Evolutionary conservation across 306 rosid species (phyloP).

Genomic region (Malus orientalis): DNA sequence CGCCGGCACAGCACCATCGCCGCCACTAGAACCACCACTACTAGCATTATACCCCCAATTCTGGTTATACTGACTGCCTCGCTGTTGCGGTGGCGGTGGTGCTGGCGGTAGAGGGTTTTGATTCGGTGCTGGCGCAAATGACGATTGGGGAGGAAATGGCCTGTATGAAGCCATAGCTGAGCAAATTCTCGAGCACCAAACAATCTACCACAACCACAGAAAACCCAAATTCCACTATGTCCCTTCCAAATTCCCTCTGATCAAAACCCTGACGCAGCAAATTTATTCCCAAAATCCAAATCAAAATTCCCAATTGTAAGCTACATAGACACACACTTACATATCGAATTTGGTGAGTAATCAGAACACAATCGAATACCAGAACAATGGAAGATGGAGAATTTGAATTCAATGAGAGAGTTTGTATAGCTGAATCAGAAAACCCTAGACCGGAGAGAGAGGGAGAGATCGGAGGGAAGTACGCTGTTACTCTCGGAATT

Average conservation of each 20-base stretch:
- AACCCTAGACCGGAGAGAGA: background rate
- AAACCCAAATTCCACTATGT: background rate
- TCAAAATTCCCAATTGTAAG: background rate
- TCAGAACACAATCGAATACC: background rate
- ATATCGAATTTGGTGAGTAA: background rate
- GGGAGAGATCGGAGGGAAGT: background rate
- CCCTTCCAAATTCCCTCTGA: background rate
- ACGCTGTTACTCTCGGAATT: background rate
- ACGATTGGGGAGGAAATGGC: constrained; percentile 85
- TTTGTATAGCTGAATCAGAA: background rate
- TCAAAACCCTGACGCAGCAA: constrained; percentile 7
- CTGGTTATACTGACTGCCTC: constrained; percentile 54
- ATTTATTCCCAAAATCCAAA: background rate
- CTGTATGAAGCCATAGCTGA: constrained; percentile 78
- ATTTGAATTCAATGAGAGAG: background rate
- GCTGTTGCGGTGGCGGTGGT: constrained; percentile 25
- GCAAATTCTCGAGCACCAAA: constrained; percentile 10
- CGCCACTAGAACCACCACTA: constrained; percentile 16
- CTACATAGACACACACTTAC: background rate
- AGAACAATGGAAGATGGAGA: constrained; percentile 3
- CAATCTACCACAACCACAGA: background rate
- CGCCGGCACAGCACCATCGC: constrained; percentile 29
- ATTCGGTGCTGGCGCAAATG: constrained; percentile 41
- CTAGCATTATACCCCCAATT: constrained; percentile 47
- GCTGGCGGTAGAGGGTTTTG: constrained; percentile 49